Evolutionary conservation across 2,329 filamentous ascomycete species (phyloP).

Genomic region (Colletotrichum gigasporum): DNA sequence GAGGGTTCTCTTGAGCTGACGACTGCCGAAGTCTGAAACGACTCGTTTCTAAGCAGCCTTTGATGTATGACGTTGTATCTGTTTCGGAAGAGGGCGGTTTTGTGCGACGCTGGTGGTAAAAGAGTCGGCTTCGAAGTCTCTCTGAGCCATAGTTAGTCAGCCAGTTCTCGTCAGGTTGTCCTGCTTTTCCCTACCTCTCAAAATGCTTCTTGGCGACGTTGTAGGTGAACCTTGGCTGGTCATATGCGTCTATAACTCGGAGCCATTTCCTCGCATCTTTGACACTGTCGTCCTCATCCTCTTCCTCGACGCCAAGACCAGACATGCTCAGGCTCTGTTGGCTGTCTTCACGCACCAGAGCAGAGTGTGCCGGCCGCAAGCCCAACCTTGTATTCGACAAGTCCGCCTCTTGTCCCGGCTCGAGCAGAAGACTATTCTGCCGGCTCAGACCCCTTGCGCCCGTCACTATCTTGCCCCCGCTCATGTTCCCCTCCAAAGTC

Average conservation of each 20-base stretch:
- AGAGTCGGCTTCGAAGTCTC: constrained; percentile 72
- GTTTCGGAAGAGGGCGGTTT: constrained; percentile 87
- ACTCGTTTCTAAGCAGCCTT: constrained; percentile 89
- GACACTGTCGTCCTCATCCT: constrained; percentile 65
- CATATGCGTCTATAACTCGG: constrained; percentile 83
- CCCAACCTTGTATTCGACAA: constrained; percentile 65
- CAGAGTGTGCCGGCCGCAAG: constrained; percentile 52
- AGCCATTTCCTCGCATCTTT: constrained; percentile 84
- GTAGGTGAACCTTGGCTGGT: constrained; percentile 83
- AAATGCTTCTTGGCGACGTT: constrained; percentile 90
- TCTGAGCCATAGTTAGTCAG: constrained; percentile 47
- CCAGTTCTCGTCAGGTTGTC: neutral
- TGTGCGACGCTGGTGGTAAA: constrained; percentile 81
- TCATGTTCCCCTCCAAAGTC: constrained; percentile 87
- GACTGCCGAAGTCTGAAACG: constrained; percentile 86
- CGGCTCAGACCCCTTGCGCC: constrained; percentile 64
- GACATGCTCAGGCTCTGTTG: constrained; percentile 73
- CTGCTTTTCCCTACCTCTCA: constrained; percentile 65
- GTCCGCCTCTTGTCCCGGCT: constrained; percentile 60
- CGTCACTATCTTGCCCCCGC: constrained; percentile 75
- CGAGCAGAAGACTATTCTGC: constrained; percentile 72
- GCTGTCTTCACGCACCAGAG: constrained; percentile 66
- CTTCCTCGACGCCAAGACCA: constrained; percentile 59
- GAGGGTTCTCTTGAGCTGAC: constrained; percentile 65
- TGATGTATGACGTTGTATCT: constrained; percentile 94